These are phyloP conservation scores for Butyriboletus loyo DNA, from an alignment of 768 basidiomycete genomes.

Conservation along the genomic window DNA sequence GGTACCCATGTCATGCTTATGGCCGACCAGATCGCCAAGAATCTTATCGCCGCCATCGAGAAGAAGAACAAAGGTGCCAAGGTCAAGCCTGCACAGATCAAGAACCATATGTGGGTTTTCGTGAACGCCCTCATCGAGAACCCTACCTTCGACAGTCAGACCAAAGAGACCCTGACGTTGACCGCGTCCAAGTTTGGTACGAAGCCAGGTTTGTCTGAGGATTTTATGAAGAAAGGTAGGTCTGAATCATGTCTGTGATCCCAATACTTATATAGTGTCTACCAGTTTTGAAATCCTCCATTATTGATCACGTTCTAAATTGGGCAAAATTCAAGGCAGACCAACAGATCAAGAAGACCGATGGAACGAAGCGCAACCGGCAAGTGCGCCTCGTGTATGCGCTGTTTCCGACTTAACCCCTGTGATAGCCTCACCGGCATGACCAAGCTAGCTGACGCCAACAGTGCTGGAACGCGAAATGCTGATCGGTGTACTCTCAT, in stretches of 20 bases:
- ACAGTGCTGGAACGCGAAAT: slow-evolving; percentile 87
- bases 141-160: slow-evolving; percentile 98
- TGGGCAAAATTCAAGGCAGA: slow-evolving; percentile 99
- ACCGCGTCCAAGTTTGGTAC: slow-evolving; percentile 87
- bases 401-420: not conserved
- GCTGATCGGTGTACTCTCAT: slow-evolving; percentile 90
- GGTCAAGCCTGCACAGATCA: slow-evolving; percentile 90
- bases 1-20: slow-evolving; percentile 88
- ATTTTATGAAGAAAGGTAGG: slow-evolving; percentile 94
- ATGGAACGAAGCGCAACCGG: slow-evolving; percentile 88
- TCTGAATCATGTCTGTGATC: not conserved
- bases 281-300: slow-evolving; percentile 80
- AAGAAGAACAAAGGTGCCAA: slow-evolving; percentile 99
- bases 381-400: slow-evolving; percentile 28
- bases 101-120: slow-evolving; percentile 98
- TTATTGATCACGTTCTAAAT: slow-evolving; percentile 88
- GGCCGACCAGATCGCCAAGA: slow-evolving; percentile 87
- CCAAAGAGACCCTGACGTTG: slow-evolving; percentile 92
- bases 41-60: slow-evolving; percentile 71
- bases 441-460: slow-evolving; percentile 93
- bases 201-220: slow-evolving; percentile 80
- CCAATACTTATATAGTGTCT: slow-evolving; percentile 1
- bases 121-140: slow-evolving; percentile 96
- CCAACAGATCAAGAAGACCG: slow-evolving; percentile 93
- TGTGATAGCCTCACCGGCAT: slow-evolving; percentile 75